A percentile compares a stretch with the other conserved stretches of the same genome.
phyloP scores from a whole-genome alignment of 305 asterid genomes.

The Rubia tinctorum region DNA sequence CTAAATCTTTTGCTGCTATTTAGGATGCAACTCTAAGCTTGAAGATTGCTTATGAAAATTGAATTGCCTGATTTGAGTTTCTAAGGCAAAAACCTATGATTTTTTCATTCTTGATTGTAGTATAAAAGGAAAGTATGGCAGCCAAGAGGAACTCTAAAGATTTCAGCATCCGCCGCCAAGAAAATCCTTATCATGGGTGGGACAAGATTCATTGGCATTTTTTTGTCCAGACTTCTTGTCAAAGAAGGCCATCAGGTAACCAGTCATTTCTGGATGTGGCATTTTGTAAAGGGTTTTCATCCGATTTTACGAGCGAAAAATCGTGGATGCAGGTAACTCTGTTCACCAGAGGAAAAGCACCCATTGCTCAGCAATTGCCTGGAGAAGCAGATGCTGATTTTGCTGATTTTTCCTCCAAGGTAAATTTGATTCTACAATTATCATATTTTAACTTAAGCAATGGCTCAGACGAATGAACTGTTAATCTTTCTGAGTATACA shows the following conservation, averaged over 20 bases:
- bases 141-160: slow-evolving; percentile 56
- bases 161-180: slow-evolving; percentile 78
- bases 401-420: slow-evolving; percentile 75
- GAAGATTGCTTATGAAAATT: not conserved
- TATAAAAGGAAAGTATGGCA: slow-evolving; percentile 55
- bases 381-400: slow-evolving; percentile 82
- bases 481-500: slow-evolving; percentile 22
- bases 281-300: not conserved
- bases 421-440: slow-evolving; percentile 9
- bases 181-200: slow-evolving; percentile 98
- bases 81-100: not conserved
- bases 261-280: not conserved
- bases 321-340: slow-evolving; percentile 71
- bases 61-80: not conserved
- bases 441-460: too few relatives aligned
- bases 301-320: slow-evolving; percentile 18
- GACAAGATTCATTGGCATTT: slow-evolving; percentile 83
- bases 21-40: not conserved
- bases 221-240: slow-evolving; percentile 85
- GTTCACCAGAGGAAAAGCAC: slow-evolving; percentile 97
- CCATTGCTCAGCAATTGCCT: slow-evolving; percentile 85
- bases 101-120: too few relatives aligned
- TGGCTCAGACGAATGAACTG: not conserved
- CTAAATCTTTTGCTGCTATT: not conserved
- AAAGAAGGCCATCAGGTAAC: slow-evolving; percentile 86